phyloP scores from a whole-genome alignment of 306 rosid genomes.

The Castanopsis chinensis region DNA sequence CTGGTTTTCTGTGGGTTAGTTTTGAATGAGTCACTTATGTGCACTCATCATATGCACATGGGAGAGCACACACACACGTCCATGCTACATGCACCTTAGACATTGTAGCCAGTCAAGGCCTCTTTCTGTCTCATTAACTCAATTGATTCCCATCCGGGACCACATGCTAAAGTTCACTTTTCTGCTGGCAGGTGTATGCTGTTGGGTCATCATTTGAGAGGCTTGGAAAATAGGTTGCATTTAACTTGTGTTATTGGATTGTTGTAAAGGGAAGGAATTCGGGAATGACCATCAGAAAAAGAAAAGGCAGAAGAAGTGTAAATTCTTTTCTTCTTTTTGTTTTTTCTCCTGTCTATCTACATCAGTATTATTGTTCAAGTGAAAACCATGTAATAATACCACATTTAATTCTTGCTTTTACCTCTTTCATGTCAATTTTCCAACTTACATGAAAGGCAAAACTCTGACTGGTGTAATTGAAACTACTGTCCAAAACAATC shows the following conservation, averaged over 20 bases:
- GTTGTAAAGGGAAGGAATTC: conserved; percentile 47
- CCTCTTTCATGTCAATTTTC: conserved; percentile 19
- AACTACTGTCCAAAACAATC: neutral
- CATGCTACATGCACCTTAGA: neutral
- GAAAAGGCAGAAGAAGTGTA: conserved; percentile 40
- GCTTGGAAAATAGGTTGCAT: conserved; percentile 95
- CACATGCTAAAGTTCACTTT: conserved; percentile 1
- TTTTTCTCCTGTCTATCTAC: conserved; percentile 1
- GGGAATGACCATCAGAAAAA: no score
- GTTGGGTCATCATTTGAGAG: conserved; percentile 93
- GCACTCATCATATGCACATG: neutral
- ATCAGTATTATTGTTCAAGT: conserved; percentile 10
- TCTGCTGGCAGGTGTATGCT: conserved; percentile 86
- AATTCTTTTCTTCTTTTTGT: conserved; percentile 45
- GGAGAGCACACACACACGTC: neutral
- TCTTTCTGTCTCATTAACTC: neutral
- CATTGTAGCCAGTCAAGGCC: neutral
- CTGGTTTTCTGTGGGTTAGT: neutral
- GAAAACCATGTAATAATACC: conserved; percentile 26
- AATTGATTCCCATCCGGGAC: neutral
- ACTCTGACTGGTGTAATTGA: neutral
- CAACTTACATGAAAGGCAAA: neutral
- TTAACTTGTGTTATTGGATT: conserved; percentile 88
- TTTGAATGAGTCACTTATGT: neutral
- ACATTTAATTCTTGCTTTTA: conserved; percentile 15